phyloP scores from a whole-genome alignment of 2,329 filamentous ascomycete genomes.

The Monilinia polystroma region DNA sequence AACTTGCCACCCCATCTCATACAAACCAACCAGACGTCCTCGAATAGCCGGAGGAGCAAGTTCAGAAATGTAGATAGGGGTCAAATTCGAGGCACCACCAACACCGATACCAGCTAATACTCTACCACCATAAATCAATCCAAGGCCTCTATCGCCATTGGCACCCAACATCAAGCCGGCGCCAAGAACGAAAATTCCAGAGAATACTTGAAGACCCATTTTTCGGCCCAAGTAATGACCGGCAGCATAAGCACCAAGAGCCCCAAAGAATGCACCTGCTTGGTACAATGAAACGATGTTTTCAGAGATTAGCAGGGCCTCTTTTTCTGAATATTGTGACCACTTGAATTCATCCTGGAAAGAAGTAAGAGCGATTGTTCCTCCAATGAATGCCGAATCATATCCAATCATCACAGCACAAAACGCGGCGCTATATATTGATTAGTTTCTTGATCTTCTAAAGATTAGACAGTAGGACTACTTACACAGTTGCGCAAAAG shows the following conservation, averaged over 20 bases:
- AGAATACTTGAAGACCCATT: conserved; percentile 58
- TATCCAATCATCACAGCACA: conserved; percentile 50
- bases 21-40: conserved; percentile 60
- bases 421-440: conserved; percentile 48
- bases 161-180: conserved; percentile 64
- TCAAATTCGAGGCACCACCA: conserved; percentile 54
- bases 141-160: conserved; percentile 42
- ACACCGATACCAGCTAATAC: conserved; percentile 34
- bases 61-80: conserved; percentile 62
- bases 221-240: conserved; percentile 19
- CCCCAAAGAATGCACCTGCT: conserved; percentile 34
- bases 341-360: conserved; percentile 33
- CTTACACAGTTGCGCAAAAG: conserved; percentile 29
- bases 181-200: conserved; percentile 65
- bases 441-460: neutral
- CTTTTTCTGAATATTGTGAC: conserved; percentile 29
- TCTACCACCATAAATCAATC: conserved; percentile 32
- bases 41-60: conserved; percentile 48
- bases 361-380: conserved; percentile 33
- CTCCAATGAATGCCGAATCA: conserved; percentile 35
- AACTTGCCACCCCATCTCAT: conserved; percentile 64
- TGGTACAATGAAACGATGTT: conserved; percentile 38
- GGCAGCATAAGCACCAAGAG: conserved; percentile 19
- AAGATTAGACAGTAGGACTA: conserved; percentile 18
- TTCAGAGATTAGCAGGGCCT: conserved; percentile 25